Evolutionary conservation across 23 red algal genomes (phyloP), one percentile per base, ranked within the genome.

Genomic region (Pyropia haitanensis): DNA sequence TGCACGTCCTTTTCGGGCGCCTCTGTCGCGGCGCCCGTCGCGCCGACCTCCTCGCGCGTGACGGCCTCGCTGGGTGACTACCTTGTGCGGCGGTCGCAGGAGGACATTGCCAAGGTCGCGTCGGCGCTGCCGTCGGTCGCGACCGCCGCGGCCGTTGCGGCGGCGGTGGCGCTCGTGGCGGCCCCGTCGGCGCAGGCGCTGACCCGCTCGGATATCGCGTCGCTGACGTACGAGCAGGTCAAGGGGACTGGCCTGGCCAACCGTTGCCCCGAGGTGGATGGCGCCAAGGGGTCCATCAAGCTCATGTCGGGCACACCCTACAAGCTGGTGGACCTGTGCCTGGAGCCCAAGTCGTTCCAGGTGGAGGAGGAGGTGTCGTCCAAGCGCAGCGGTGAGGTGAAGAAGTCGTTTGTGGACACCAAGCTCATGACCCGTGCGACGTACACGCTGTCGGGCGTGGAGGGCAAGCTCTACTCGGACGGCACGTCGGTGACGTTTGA

Each of bases 261-360:
- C 66, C 76, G 93, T 25, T 97, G 93, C 77, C 93, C 93, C 26
- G 93, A 97, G 70, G 93, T 97, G 6, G 80, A 82, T 8, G 69
- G 72, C 14, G 29, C 85, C 51, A 97, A 97, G 72, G 93, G 93
- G 23, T 52, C 51, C 51, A 97, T 97, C 69, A 87, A 82, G 60
- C 63, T 97, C 28, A 80, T 87, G 30, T 63, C 85, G 44, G 63
- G 65, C 49, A 90, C 90, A 48, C 71, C 52, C 22, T 97, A 97
- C 80, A 97, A 97, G 65, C 64, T 97, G 51, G 93, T 97, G n/a
- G 93, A 97, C 71, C 20, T 97, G 19, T 97, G 93, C 69, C 56
- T 97, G 63, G 93, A 97, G 61, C 93, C 93, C 14, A 97, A 97
- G 80, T 81, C 68, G 13, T 97, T 97, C 74, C 72, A 72, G 74